phyloP scores from a whole-genome alignment of 2,329 filamentous ascomycete species.

The Cladophialophora yegresii region DNA sequence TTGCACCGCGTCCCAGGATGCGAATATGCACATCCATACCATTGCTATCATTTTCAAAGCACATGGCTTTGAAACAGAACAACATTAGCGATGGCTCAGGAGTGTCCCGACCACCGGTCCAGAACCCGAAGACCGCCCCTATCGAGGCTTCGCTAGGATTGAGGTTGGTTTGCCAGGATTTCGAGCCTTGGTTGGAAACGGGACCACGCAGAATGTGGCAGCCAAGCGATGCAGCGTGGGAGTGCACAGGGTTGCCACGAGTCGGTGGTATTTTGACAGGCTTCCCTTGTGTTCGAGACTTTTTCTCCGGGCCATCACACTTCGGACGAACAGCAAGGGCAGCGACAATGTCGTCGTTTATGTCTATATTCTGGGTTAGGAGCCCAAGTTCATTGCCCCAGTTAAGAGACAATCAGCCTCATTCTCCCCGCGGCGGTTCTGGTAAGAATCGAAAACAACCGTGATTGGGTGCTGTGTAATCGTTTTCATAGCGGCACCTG shows the following conservation, averaged over 20 bases:
- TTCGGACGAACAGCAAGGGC: neutral
- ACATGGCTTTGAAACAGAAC: neutral
- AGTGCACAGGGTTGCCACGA: neutral
- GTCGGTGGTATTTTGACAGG: neutral
- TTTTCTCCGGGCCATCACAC: neutral
- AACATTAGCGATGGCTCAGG: neutral
- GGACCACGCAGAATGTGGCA: neutral
- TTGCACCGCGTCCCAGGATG: neutral
- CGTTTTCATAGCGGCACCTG: neutral
- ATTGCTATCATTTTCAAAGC: neutral
- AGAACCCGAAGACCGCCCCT: neutral
- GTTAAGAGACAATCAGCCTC: neutral
- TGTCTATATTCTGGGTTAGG: neutral
- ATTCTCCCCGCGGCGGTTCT: neutral
- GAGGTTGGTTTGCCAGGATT: neutral
- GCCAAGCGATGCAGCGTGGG: constrained; percentile 2
- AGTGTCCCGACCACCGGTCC: neutral
- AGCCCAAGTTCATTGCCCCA: neutral
- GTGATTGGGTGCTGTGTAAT: neutral
- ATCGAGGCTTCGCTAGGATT: neutral
- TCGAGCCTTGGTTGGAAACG: neutral
- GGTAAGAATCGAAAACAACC: neutral
- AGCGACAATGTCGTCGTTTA: neutral
- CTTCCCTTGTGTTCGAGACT: neutral
- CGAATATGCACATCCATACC: neutral